These are phyloP conservation scores for Penicillium sp. DNA, from an alignment of 2,329 filamentous ascomycete species.

Conservation along the genomic window DNA sequence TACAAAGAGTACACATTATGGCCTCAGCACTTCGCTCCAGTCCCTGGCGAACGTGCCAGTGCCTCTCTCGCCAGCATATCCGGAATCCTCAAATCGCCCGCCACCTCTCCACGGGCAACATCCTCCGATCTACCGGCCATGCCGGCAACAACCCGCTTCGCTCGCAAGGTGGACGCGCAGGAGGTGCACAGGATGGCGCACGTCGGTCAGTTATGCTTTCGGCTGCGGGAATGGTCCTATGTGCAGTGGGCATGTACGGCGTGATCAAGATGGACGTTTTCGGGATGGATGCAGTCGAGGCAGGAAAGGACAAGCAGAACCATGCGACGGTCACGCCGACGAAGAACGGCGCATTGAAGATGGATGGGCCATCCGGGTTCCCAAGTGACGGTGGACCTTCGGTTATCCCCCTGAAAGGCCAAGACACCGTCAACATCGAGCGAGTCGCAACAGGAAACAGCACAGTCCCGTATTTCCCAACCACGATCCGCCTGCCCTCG, in stretches of 20 bases:
- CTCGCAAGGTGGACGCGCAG: constrained; percentile 15
- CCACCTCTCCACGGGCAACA: constrained; percentile 28
- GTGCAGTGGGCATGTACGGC: constrained; percentile 42
- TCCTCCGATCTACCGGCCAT: constrained; percentile 24
- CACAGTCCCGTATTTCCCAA: constrained; percentile 76
- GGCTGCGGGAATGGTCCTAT: constrained; percentile 39
- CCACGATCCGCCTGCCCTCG: constrained; percentile 63
- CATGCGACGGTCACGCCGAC: constrained; percentile 1
- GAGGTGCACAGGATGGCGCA: constrained; percentile 25
- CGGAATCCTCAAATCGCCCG: constrained; percentile 9
- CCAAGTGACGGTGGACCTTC: constrained; percentile 29
- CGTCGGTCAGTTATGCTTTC: constrained; percentile 35
- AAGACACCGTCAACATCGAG: constrained; percentile 59
- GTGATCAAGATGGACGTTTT: constrained; percentile 40
- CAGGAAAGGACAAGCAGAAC: constrained; percentile 14
- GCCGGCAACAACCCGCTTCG: constrained; percentile 32
- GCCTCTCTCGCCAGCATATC: constrained; percentile 22
- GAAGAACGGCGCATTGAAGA: constrained; percentile 30
- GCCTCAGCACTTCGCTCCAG: constrained; percentile 16
- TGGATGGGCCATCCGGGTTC: constrained; percentile 44
- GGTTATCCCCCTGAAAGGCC: constrained; percentile 42
- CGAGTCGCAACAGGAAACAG: constrained; percentile 78
- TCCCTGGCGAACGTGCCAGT: constrained; percentile 31
- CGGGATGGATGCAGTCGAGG: constrained; percentile 26
- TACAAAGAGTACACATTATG: constrained; percentile 12